Evolutionary conservation across 1,139 yeast species (phyloP).

Genomic region (Debaryomyces sp.): DNA sequence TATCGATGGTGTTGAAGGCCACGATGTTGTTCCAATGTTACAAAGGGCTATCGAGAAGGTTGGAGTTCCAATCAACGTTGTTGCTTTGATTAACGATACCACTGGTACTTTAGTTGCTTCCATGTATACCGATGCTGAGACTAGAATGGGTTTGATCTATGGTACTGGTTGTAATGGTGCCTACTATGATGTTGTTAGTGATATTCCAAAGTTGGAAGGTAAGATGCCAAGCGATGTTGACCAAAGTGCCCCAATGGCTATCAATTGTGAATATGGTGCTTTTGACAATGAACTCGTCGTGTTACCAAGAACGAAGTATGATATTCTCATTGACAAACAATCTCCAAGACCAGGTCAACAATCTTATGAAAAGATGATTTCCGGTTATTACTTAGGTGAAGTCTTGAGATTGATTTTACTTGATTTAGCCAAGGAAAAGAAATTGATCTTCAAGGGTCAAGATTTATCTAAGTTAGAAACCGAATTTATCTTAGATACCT

Average conservation of each 20-base stretch:
- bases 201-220: slow-evolving; percentile 85
- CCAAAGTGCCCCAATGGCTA: slow-evolving; percentile 79
- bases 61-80: slow-evolving; percentile 78
- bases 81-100: slow-evolving; percentile 94
- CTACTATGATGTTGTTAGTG: slow-evolving; percentile 75
- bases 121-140: slow-evolving; percentile 82
- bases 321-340: slow-evolving; percentile 73
- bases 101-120: slow-evolving; percentile 98
- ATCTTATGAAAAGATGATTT: slow-evolving; percentile 94
- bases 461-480: slow-evolving; percentile 58
- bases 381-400: slow-evolving; percentile 96
- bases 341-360: slow-evolving; percentile 98
- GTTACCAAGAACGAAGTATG: slow-evolving; percentile 91
- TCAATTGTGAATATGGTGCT: slow-evolving; percentile 98
- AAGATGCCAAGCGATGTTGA: slow-evolving; percentile 63
- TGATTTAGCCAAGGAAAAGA: slow-evolving; percentile 64
- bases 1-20: slow-evolving; percentile 90
- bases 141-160: slow-evolving; percentile 93
- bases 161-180: slow-evolving; percentile 99
- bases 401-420: slow-evolving; percentile 77
- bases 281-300: slow-evolving; percentile 86
- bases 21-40: slow-evolving; percentile 91
- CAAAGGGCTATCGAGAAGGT: slow-evolving; percentile 69
- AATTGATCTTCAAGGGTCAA: slow-evolving; percentile 69
- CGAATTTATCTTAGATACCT: slow-evolving; percentile 81